phyloP scores from a whole-genome alignment of 495 filamentous ascomycete genomes.

The Pseudomonodictys pantanalensis region DNA sequence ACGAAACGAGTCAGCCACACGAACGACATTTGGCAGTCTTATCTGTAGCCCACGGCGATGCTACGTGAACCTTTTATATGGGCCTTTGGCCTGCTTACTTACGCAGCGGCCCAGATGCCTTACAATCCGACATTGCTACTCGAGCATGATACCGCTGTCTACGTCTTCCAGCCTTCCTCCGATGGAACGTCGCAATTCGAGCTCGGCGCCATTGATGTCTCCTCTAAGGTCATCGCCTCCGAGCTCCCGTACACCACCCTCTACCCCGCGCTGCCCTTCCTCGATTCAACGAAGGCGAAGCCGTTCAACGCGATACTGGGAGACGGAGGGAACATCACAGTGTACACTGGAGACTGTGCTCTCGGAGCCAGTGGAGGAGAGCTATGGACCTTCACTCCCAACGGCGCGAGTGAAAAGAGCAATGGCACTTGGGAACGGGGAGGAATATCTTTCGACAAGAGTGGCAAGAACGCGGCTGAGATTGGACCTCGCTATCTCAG shows the following conservation, averaged over 20 bases:
- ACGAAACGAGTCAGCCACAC: too few species aligned
- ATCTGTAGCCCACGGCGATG: background rate
- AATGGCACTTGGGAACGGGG: slow-evolving; percentile 57
- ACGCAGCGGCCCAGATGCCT: slow-evolving; percentile 48
- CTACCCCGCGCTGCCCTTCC: slow-evolving; percentile 64
- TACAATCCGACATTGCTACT: slow-evolving; percentile 72
- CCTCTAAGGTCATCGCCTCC: slow-evolving; percentile 50
- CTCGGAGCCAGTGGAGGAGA: slow-evolving; percentile 43
- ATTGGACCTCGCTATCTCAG: slow-evolving; percentile 65
- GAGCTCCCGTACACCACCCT: slow-evolving; percentile 57
- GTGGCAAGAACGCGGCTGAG: slow-evolving; percentile 37
- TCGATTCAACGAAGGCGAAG: slow-evolving; percentile 40
- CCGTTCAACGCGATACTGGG: slow-evolving; percentile 65
- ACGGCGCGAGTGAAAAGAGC: slow-evolving; percentile 41
- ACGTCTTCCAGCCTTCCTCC: slow-evolving; percentile 58
- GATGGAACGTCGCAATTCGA: slow-evolving; percentile 43
- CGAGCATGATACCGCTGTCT: slow-evolving; percentile 51
- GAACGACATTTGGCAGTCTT: too few species aligned
- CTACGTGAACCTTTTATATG: slow-evolving; percentile 16
- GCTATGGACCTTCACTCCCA: slow-evolving; percentile 57
- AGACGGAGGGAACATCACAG: slow-evolving; percentile 61
- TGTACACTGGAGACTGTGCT: slow-evolving; percentile 68
- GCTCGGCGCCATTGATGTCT: slow-evolving; percentile 65
- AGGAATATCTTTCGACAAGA: slow-evolving; percentile 34
- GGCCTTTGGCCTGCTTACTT: slow-evolving; percentile 7